Conservation (phyloP, 176 grass and related monocot species). For the sorghum (Sorghum bicolor) region Sorghum_bicolor_NCBIv3 NC_012870.2:59001001-59001500, state of each 20-base stretch:
- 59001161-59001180: slow-evolving; percentile 86
- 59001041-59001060: slow-evolving; percentile 91
- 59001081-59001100: slow-evolving; percentile 57
- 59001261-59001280: slow-evolving; percentile 77
- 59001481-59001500: slow-evolving; percentile 67
- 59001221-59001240: slow-evolving; percentile 88
- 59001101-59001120: slow-evolving; percentile 71
- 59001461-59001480: slow-evolving; percentile 80
- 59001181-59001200: slow-evolving; percentile 90
- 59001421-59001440: slow-evolving; percentile 95
- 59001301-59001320: slow-evolving; percentile 73
- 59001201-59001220: slow-evolving; percentile 97
- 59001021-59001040: slow-evolving; percentile 91
- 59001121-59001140: slow-evolving; percentile 73
- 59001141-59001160: slow-evolving; percentile 63
- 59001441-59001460: slow-evolving; percentile 93
- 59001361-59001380: slow-evolving; percentile 69
- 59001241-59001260: slow-evolving; percentile 56
- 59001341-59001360: slow-evolving; percentile 73
- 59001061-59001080: slow-evolving; percentile 87
- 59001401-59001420: slow-evolving; percentile 59
- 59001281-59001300: slow-evolving; percentile 70
- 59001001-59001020: slow-evolving; percentile 79
- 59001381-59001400: slow-evolving; percentile 84
- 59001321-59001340: slow-evolving; percentile 93